Evolutionary conservation across 2,329 filamentous ascomycete species (phyloP).

Genomic region (Botryotinia convoluta): DNA sequence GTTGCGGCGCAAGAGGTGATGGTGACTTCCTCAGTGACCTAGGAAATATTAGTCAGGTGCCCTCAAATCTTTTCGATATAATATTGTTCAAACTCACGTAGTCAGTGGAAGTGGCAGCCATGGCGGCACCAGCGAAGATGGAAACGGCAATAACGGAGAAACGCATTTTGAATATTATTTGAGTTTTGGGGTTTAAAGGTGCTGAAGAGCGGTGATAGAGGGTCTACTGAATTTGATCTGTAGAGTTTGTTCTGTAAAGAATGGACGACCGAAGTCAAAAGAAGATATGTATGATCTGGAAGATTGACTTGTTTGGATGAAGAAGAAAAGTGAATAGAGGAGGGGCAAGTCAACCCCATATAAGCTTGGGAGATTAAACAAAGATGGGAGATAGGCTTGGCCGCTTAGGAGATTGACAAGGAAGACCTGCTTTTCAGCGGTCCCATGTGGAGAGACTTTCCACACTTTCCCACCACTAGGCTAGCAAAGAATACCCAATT

Average conservation of each 20-base stretch:
- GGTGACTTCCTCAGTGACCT: slow-evolving; percentile 21
- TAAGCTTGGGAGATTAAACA: slow-evolving; percentile 28
- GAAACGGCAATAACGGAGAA: slow-evolving; percentile 26
- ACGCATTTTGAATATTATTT: slow-evolving; percentile 25
- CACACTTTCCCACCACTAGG: slow-evolving; percentile 4
- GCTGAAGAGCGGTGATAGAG: slow-evolving; percentile 30
- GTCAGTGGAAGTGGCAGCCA: slow-evolving; percentile 20
- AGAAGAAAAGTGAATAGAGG: slow-evolving; percentile 24
- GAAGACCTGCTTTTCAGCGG: slow-evolving; percentile 16
- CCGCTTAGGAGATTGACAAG: background rate
- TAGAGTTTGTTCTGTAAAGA: slow-evolving; percentile 37
- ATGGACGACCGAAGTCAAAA: slow-evolving; percentile 39
- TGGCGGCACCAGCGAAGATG: slow-evolving; percentile 21
- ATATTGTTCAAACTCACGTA: background rate
- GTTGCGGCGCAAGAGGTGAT: slow-evolving; percentile 21
- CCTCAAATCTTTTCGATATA: background rate
- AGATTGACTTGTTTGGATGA: slow-evolving; percentile 29
- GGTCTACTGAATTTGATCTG: slow-evolving; percentile 23
- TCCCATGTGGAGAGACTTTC: slow-evolving; percentile 15
- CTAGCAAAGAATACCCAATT: background rate
- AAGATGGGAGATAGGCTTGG: slow-evolving; percentile 9
- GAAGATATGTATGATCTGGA: slow-evolving; percentile 24
- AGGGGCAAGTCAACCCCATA: slow-evolving; percentile 24
- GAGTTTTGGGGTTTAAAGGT: slow-evolving; percentile 11
- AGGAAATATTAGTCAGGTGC: background rate